phyloP scores from a whole-genome alignment of 1,139 yeast genomes.

The Diutina scorzettiae region DNA sequence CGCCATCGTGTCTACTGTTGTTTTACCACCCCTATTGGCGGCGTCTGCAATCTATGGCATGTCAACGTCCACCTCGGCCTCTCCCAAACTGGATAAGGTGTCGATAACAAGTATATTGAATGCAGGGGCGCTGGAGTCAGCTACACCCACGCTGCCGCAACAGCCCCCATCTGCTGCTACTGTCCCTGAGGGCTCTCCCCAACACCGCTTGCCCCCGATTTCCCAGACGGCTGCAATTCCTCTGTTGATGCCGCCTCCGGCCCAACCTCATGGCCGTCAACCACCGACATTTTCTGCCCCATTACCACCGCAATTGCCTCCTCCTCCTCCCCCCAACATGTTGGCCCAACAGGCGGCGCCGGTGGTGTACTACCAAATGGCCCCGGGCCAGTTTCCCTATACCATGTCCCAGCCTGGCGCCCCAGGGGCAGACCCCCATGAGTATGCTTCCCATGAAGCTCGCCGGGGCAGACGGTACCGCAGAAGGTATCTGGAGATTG shows the following conservation, averaged over 20 bases:
- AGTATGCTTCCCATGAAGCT: constrained; percentile 1
- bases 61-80: constrained; percentile 4
- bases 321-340: background rate
- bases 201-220: background rate
- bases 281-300: background rate
- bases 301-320: background rate
- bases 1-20: constrained; percentile 2
- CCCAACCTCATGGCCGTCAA: background rate
- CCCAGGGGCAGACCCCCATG: constrained; percentile 3
- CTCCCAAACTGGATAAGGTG: constrained; percentile 5
- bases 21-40: constrained; percentile 1
- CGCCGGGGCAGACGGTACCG: constrained; percentile 34
- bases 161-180: background rate
- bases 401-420: background rate
- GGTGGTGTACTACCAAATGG: background rate
- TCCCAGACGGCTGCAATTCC: background rate
- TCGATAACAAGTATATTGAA: background rate
- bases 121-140: constrained; percentile 2
- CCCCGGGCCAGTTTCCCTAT: background rate
- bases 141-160: background rate
- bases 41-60: constrained; percentile 5
- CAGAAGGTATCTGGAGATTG: constrained; percentile 59
- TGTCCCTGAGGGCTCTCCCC: background rate
- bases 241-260: background rate
- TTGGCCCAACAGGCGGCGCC: background rate